Base-by-base conservation (phyloP, 2,329 filamentous ascomycete species). In the Escovopsis sp. region DNA sequence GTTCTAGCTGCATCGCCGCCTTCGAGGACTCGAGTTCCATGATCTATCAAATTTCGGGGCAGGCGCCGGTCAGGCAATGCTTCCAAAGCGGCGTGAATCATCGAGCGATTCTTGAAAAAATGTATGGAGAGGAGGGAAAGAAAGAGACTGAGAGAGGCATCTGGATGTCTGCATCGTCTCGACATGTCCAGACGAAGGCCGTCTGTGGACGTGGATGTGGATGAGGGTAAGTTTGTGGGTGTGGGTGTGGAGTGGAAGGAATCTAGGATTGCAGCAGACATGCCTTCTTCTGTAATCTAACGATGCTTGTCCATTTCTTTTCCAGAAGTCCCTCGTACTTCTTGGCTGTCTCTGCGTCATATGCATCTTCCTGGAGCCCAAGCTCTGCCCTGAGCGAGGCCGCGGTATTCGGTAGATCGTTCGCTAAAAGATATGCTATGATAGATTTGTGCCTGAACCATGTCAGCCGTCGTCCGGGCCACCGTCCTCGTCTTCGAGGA, bases 251-350 rank as follows among this genome's bases (percentile, higher is more conserved):
- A n/a, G n/a, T n/a, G n/a, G n/a, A n/a, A n/a, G n/a, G n/a, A n/a
- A n/a, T n/a, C n/a, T n/a, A n/a, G n/a, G n/a, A n/a, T n/a, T n/a
- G n/a, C 14, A 27, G 37, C 31, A 32, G 39, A 36, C 38, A 36
- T 39, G 37, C 84, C 81, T 94, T 96, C 61, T 94, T 94, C 61
- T 96, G 88, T 56, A 96, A 60, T 41, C 88, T 72, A 49, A 94
- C 86, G 19, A 96, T 81, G 49, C 85, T 90, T 15, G 88, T 96
- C 88, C 88, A 96, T 66, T 96, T 96, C 72, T 94, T 94, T 68
- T 96, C 88, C 45, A 96, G 61, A 19, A 96, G 61, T 2, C 83
- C 82, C 59, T 94, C 86, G 62, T 94, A 96, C 61, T 93, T 94
- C 65, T 94, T 94, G 35, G 79, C 71, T 15, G 84, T 94, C 14